Evolutionary conservation across 768 basidiomycete genomes (phyloP), one percentile per base, ranked within the genome.

Genomic region (Russula emetica): DNA sequence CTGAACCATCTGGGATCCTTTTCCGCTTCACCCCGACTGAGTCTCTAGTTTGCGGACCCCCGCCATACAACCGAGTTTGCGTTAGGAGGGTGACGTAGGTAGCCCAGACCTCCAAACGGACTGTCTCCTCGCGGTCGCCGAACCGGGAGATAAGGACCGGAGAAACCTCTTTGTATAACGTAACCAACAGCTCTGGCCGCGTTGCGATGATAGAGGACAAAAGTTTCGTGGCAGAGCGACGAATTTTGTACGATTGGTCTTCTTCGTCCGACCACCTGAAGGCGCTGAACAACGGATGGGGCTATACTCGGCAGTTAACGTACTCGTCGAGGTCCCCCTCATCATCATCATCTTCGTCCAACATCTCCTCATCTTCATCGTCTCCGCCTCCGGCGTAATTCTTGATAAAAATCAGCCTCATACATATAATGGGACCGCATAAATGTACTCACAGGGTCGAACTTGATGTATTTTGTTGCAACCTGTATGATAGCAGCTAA

Each of bases 201-300:
- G 96, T 98, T 14, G 84, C 85, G 62, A 98, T 87, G 54, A 97
- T 78, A 7, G 91, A 89, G 32, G 87, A 78, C 18, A 98, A 80
- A 4, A 98, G 79, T 73, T 98, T 98, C 20, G 94, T 93, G 8
- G 97, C 88, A 8, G 92, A 88, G 51, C 97, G 86, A 67, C 97
- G 88, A 62, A 97, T 92, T 75, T 98, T 98, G 83, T 97, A 98
- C 0, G 96, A 98, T 13, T 90, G 92, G 71, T 99, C 97, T 74
- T 98, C 97, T 62, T 99, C 97, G 69, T 99, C 97, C 7, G 93
- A 94, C 74, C 97, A 98, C 67, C 92, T 95, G 67, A 28, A 14
- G 14, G 36, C 50, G 52, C 50, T 59, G 13, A 40, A 44, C 55
- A 24, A 52, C 28, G 18, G 24, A 58, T 53, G 60, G 8, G 52